Evolutionary conservation across 2,329 filamentous ascomycete genomes (phyloP).

Genomic region (Conoideocrella luteorostrata): DNA sequence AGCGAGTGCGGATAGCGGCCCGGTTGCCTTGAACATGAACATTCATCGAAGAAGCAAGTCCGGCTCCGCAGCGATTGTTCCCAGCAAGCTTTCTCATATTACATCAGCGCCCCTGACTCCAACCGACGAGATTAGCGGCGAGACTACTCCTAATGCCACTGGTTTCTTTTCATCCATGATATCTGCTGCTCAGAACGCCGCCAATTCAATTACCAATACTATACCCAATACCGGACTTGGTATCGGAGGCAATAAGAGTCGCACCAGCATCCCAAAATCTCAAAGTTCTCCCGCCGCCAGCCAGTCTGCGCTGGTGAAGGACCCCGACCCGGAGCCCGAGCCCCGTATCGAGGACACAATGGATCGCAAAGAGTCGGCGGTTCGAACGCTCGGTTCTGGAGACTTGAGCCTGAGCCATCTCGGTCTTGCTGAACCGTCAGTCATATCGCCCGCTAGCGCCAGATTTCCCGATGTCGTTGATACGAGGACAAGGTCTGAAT

Average conservation of each 20-base stretch:
- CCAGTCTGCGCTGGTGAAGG: conserved; percentile 35
- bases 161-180: conserved; percentile 94
- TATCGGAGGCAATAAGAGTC: conserved; percentile 38
- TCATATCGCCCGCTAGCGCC: conserved; percentile 51
- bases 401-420: conserved; percentile 86
- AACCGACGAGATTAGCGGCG: conserved; percentile 60
- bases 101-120: conserved; percentile 69
- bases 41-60: conserved; percentile 54
- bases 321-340: conserved; percentile 26
- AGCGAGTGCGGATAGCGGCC: conserved; percentile 45
- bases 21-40: conserved; percentile 64
- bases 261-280: conserved; percentile 19
- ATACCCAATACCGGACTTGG: conserved; percentile 60
- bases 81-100: conserved; percentile 82
- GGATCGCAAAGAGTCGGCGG: conserved; percentile 63
- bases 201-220: conserved; percentile 65
- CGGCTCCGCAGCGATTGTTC: conserved; percentile 51
- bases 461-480: conserved; percentile 46
- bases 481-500: conserved; percentile 47
- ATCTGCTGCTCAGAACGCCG: conserved; percentile 87
- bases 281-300: conserved; percentile 16
- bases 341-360: conserved; percentile 25
- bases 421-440: conserved; percentile 61
- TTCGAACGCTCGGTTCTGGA: conserved; percentile 83
- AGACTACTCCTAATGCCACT: conserved; percentile 48